These are phyloP conservation scores for Barbatosphaeria neglecta DNA, from an alignment of 495 filamentous ascomycete species.

Conservation along the genomic window DNA sequence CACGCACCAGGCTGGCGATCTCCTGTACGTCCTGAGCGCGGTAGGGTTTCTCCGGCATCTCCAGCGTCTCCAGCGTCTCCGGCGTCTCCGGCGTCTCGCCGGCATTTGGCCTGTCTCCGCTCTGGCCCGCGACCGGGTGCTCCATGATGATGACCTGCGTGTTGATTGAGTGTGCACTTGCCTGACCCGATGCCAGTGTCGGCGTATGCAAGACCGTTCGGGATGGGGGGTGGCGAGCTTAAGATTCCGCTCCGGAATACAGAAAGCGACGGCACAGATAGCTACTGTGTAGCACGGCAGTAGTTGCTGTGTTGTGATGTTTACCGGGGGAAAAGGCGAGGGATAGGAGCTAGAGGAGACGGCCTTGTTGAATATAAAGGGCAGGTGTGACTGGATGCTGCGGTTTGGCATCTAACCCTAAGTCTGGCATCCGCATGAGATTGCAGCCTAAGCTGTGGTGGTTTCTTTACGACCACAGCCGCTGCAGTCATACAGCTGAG, in stretches of 20 bases:
- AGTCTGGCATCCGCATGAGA: not conserved
- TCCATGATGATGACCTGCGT: not conserved
- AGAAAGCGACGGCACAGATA: too few relatives aligned
- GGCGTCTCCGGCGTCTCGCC: too few relatives aligned
- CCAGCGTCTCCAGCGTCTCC: too few relatives aligned
- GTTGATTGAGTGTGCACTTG: not conserved
- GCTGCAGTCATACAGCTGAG: too few relatives aligned
- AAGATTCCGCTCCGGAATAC: too few relatives aligned
- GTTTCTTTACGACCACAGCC: too few relatives aligned
- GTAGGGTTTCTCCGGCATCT: constrained; percentile 43
- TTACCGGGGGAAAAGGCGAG: too few relatives aligned
- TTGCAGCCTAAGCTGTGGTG: not conserved
- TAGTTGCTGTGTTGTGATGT: too few relatives aligned
- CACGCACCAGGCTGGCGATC: constrained; percentile 44
- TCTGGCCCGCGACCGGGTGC: not conserved
- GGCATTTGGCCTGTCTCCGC: constrained; percentile 2
- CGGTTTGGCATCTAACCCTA: too few relatives aligned
- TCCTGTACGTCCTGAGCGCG: constrained; percentile 51
- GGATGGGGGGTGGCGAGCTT: not conserved
- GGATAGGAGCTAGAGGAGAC: too few relatives aligned
- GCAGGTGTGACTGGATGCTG: not conserved
- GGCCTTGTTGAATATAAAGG: not conserved
- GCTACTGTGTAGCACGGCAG: too few relatives aligned
- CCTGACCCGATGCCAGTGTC: not conserved
- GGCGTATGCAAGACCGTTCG: not conserved